phyloP scores from a whole-genome alignment of 352 stramenopile genomes.

The Phytophthora sp. region DNA sequence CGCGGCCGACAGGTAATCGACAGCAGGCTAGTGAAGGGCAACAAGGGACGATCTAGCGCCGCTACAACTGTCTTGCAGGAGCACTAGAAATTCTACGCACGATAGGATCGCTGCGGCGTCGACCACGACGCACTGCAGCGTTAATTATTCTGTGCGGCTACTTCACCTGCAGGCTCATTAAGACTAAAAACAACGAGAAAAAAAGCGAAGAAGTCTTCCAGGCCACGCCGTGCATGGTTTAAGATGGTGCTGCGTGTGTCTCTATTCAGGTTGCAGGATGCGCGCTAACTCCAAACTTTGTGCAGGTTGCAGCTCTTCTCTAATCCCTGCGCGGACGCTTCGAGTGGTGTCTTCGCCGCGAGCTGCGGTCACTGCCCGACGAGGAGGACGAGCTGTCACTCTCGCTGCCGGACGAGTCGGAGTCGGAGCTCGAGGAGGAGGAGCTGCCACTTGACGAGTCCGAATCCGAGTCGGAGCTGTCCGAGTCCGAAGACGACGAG shows the following conservation, averaged over 20 bases:
- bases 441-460: conserved; percentile 31
- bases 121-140: conserved; percentile 3
- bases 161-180: conserved; percentile 17
- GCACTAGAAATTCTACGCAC: not conserved
- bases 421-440: conserved; percentile 24
- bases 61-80: not conserved
- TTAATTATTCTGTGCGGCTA: not conserved
- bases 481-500: conserved; percentile 36
- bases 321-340: conserved; percentile 58
- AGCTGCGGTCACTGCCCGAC: conserved; percentile 30
- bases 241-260: no score
- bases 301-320: not conserved
- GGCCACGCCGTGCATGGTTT: no score
- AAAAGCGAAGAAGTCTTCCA: conserved; percentile 1
- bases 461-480: conserved; percentile 31
- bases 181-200: conserved; percentile 16
- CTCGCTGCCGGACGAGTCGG: conserved; percentile 32
- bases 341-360: conserved; percentile 22
- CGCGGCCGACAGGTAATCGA: not conserved
- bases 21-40: not conserved
- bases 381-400: conserved; percentile 38
- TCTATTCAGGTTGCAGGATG: conserved; percentile 9
- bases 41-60: not conserved
- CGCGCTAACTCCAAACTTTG: not conserved
- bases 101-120: not conserved